Evolutionary conservation across 352 stramenopile species (phyloP), one percentile per base, ranked within the genome.

Genomic region (Pythium folliculosum): DNA sequence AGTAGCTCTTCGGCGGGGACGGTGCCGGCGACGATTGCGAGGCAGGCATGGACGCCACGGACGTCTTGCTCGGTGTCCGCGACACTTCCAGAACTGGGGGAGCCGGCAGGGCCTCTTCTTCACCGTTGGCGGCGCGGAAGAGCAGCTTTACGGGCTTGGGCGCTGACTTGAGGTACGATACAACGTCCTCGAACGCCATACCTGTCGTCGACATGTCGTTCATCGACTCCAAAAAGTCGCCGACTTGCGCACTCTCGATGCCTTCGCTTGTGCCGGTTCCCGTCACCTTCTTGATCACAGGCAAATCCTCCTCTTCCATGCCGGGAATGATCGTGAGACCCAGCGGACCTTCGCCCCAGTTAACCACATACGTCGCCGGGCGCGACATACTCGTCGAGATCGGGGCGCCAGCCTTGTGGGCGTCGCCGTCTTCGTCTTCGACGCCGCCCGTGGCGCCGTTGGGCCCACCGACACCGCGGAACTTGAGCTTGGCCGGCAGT

Each of bases 211-310:
- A 74, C 25, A 89, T 87, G 22, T 84, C 83, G 64, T 94, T 94
- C 81, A 96, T 93, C 37, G 72, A 90, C 65, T 91, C 83, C 40
- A 96, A 72, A 30, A 88, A 88, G 32, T 96, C 88, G 27, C 88
- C 88, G 40, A 94, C 76, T 40, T 94, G 86, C 3, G 88, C 88
- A 56, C 86, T 86, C 60, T 96, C 86, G 23, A 96, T 92, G 37
- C 88, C 88, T 23, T 77, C 66, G 2, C 80, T 91, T 21, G 83
- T 91, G 49, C 88, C 88, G 0, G 88, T 96, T 30, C 88, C 88
- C 16, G 88, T 96, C 30, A 96, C 84, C 60, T 93, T 93, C 67
- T 94, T 96, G 49, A 96, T 96, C 54, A 96, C 86, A 0, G 88
- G 88, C 30, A 94, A 73, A 38, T 94, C 86, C 9, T 79, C 75